Evolutionary conservation across 2,329 filamentous ascomycete genomes (phyloP).

Genomic region (Lachnellula arida): DNA sequence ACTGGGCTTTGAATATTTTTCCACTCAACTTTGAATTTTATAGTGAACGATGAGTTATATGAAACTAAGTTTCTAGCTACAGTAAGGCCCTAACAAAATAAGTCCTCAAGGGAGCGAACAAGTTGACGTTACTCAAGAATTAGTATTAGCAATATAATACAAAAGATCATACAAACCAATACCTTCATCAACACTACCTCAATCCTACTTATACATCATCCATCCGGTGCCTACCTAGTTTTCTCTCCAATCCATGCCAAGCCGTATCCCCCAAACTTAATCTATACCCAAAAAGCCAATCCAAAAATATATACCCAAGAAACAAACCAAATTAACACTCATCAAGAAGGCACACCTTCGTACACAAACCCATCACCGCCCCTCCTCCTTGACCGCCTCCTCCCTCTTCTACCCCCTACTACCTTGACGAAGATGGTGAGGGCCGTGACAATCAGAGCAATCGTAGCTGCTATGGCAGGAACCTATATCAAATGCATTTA

Average conservation of each 20-base stretch:
- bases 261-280: no score
- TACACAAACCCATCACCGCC: constrained; percentile 56
- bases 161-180: no score
- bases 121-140: no score
- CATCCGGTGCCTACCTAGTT: no score
- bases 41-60: no score
- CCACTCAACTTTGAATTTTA: neutral
- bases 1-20: neutral
- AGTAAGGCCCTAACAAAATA: no score
- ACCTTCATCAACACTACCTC: no score
- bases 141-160: no score
- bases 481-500: constrained; percentile 37
- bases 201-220: no score
- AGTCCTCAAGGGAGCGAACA: no score
- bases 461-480: constrained; percentile 56
- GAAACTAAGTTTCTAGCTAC: no score
- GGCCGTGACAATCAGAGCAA: constrained; percentile 56
- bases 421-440: constrained; percentile 61
- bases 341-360: constrained; percentile 55
- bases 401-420: constrained; percentile 54
- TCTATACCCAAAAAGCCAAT: neutral
- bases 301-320: neutral
- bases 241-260: no score
- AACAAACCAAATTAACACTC: neutral
- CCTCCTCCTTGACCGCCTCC: constrained; percentile 45